Evolutionary conservation across 2,329 filamentous ascomycete genomes (phyloP), one percentile per base, ranked within the genome.

Genomic region (Cercospora zeina): DNA sequence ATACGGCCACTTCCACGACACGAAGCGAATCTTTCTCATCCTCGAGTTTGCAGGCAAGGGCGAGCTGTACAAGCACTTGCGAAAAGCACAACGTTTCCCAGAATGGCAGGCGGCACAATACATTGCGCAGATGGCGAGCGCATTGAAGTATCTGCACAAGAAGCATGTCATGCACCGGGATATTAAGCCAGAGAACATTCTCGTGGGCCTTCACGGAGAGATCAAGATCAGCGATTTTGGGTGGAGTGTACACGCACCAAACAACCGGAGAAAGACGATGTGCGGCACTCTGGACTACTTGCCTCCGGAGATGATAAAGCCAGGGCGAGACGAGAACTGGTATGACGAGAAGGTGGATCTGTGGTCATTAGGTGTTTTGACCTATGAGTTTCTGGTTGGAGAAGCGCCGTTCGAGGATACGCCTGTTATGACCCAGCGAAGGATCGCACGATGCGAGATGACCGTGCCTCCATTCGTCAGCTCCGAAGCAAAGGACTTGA

Each of bases 141-240:
- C 92, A 0, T 80, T 96, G 70, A 88, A 88, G 69, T 97, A 97
- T 74, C 84, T 97, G 50, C 93, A 97, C 81, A 91, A 91, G 76
- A 97, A 97, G 81, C 92, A 97, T 76, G 90, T 97, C 69, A 97
- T 97, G 80, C 93, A 97, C 78, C 85, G 93, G 62, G 93, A 97
- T 72, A 97, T 97, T 80, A 97, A 97, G 81, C 93, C 93, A 2
- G 93, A 97, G 78, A 97, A 97, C 73, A 97, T 97, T 67, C 84
- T 97, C 21, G 89, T 97, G 31, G 93, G 93, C 13, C 92, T 97
- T 63, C 93, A 97, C 74, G 95, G 93, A 68, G 95, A 99, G 81
- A 93, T 99, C 80, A 99, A 99, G 78, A 93, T 99, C 73, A 96
- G 91, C 4, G 95, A 99, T 77, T 99, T 97, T 73, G 93, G 95